These are phyloP conservation scores for Eruca vesicaria DNA, from an alignment of 441 rosid genomes.

Conservation along the genomic window DNA sequence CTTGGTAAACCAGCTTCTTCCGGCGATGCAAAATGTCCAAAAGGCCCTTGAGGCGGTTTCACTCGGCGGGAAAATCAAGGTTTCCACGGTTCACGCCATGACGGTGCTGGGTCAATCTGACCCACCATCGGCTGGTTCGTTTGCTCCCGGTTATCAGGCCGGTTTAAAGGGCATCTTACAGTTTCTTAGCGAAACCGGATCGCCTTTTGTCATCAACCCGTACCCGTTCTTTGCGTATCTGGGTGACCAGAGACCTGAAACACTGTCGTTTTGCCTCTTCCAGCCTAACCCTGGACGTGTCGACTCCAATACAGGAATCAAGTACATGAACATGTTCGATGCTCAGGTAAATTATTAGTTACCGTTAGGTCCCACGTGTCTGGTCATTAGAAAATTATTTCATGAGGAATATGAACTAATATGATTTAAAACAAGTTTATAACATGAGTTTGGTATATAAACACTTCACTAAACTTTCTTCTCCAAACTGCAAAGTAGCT, in stretches of 20 bases:
- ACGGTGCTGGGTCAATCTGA: constrained; percentile 70
- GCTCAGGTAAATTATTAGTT: constrained; percentile 65
- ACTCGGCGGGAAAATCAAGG: constrained; percentile 75
- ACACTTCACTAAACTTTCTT: background rate
- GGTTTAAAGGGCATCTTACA: constrained; percentile 60
- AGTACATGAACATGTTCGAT: constrained; percentile 96
- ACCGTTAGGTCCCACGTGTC: background rate
- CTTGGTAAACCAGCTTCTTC: constrained; percentile 75
- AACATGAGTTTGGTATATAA: background rate
- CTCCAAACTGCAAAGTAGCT: background rate
- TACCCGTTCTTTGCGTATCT: constrained; percentile 93
- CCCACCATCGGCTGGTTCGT: constrained; percentile 81
- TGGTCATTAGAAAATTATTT: background rate
- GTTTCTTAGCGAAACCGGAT: constrained; percentile 72
- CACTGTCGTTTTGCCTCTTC: constrained; percentile 76
- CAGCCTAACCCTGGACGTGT: constrained; percentile 94
- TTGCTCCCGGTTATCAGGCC: constrained; percentile 57
- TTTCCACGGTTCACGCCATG: constrained; percentile 90
- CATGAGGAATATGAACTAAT: background rate
- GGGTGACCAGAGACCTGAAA: constrained; percentile 81
- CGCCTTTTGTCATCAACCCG: constrained; percentile 80
- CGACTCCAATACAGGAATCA: constrained; percentile 75
- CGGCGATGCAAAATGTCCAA: constrained; percentile 83
- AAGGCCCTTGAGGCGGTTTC: constrained; percentile 62
- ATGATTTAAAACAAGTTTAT: background rate